Percentiles rank a stretch among this genome's conserved stretches.
Evolutionary conservation across 208 protist species (phyloP).

Genomic region (Leishmania turanica): DNA sequence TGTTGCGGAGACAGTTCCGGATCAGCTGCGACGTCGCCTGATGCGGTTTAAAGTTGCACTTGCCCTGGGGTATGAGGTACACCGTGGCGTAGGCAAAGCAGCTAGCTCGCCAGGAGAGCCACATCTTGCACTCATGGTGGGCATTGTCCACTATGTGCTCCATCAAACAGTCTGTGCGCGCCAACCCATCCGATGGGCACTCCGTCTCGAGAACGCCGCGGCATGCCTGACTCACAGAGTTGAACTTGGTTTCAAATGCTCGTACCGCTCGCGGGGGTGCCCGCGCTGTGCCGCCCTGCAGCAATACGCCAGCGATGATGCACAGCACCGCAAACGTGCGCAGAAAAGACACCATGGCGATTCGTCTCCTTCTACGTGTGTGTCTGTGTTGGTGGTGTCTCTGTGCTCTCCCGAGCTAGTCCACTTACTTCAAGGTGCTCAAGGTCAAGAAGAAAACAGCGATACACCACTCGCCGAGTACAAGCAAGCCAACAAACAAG

Average conservation of each 20-base stretch:
- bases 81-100: constrained; percentile 28
- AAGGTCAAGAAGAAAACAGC: no score
- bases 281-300: neutral
- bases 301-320: neutral
- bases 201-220: constrained; percentile 26
- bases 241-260: constrained; percentile 16
- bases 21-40: constrained; percentile 13
- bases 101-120: constrained; percentile 33
- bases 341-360: neutral
- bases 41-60: constrained; percentile 19
- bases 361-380: neutral
- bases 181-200: constrained; percentile 14
- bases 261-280: neutral
- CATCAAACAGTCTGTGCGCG: constrained; percentile 27
- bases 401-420: neutral
- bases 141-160: constrained; percentile 14
- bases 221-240: constrained; percentile 39
- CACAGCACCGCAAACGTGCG: neutral
- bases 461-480: no score
- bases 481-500: neutral
- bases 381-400: neutral
- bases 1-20: constrained; percentile 27
- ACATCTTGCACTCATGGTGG: constrained; percentile 36
- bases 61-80: constrained; percentile 8
- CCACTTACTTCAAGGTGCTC: neutral